Base-by-base conservation (phyloP, 345 rosid species). In the Eucalyptus polyanthemos region DNA sequence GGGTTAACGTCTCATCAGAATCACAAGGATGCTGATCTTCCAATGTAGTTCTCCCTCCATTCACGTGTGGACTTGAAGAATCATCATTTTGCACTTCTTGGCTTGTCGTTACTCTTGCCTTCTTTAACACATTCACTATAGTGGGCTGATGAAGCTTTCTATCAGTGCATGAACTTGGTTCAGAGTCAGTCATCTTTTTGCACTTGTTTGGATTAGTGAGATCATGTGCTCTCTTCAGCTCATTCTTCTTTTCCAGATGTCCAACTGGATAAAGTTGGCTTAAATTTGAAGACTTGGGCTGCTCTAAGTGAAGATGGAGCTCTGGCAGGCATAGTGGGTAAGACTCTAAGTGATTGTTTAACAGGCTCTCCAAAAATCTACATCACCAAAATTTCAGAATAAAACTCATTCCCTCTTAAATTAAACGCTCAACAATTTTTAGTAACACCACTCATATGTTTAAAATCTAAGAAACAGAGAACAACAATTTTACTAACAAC, bases 341-440 rank as follows among this genome's bases (percentile, higher is more conserved):
- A 85, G 89, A 88, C 90, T 91, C 88, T 90, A 95, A 93, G 87
- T 89, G 92, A 92, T 93, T 89, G 89, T 94, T 92, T 92, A 97
- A 92, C 90, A 95, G 92, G 95, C 96, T 92, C 92, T 97, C 99
- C 90, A 96, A 91, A 92, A 93, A 94, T 92, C 98, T 97, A 97
- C 90, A 90, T 86, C 87, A 67, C 44, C 29, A 53, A 86, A 50
- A 60, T 37, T 16, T 34, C 16, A 25, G 62, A 60, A 76, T 76
- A 5, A 40, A 76, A 76, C 47, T 76, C 47, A 76, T 42, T 76
- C 85, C 25, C 47, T 76, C 47, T 37, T 76, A 76, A 76, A 76
- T 76, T 40, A 21, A 76, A 40, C 2, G 7, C 15, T 40, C 29
- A 19, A 21, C 47, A 76, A 76, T 40, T 76, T 76, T 40, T 6